A percentile compares a stretch with the other conserved stretches of the same genome.
phyloP scores from a whole-genome alignment of 345 rosid genomes.

The Ceriops decandra region DNA sequence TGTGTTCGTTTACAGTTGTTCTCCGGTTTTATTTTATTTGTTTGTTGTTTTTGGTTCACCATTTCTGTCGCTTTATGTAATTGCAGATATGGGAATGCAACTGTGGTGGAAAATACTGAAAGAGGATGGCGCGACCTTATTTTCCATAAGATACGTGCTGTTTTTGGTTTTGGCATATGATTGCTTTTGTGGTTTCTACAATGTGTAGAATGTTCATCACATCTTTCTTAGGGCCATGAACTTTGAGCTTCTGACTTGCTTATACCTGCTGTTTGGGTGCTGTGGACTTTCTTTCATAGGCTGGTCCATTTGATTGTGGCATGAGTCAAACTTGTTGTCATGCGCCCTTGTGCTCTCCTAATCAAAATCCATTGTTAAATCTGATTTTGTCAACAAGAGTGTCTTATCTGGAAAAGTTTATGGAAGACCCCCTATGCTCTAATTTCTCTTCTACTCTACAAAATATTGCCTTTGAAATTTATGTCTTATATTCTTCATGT shows the following conservation, averaged over 20 bases:
- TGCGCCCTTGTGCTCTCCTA: background rate
- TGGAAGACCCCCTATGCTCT: too few species aligned
- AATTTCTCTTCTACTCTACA: too few species aligned
- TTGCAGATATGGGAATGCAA: conserved; percentile 86
- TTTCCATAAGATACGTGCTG: conserved; percentile 80
- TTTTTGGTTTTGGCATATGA: conserved; percentile 71
- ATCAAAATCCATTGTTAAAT: conserved; percentile 10
- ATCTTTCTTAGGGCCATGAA: conserved; percentile 7
- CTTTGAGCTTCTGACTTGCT: conserved; percentile 9
- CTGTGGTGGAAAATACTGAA: conserved; percentile 91
- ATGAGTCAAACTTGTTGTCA: background rate
- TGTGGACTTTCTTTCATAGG: background rate
- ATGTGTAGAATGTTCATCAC: background rate
- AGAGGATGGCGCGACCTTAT: conserved; percentile 96
- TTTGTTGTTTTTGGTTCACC: background rate
- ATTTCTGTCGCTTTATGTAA: background rate
- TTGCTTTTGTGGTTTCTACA: background rate
- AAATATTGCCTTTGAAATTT: too few species aligned
- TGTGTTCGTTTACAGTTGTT: background rate
- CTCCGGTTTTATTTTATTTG: background rate
- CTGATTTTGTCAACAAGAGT: background rate
- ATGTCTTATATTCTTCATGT: too few species aligned
- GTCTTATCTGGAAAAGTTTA: background rate
- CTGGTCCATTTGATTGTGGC: background rate
- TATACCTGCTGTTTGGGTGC: conserved; percentile 3